Conservation (phyloP, 306 rosid genomes). For the Malus orientalis region DNA sequence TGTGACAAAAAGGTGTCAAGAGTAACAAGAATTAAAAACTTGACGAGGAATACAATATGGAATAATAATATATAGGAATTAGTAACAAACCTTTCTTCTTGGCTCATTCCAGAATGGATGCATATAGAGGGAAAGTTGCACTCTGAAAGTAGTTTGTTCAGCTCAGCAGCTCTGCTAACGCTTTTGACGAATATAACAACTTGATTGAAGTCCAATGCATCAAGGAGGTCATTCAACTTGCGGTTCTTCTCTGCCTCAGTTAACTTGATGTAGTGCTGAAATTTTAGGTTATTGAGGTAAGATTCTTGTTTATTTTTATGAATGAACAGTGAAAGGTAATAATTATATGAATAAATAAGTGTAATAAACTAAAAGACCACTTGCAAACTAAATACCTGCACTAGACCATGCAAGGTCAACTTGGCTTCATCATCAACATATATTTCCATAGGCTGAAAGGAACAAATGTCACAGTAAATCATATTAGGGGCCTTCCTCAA, state of each 20-base stretch:
- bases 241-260: constrained; percentile 93
- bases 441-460: constrained; percentile 99
- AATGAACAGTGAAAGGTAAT: constrained; percentile 7
- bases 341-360: neutral
- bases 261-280: constrained; percentile 98
- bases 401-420: constrained; percentile 96
- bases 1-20: neutral
- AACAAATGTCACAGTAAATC: constrained; percentile 86
- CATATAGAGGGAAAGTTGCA: constrained; percentile 98
- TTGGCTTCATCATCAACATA: constrained; percentile 99
- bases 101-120: constrained; percentile 97
- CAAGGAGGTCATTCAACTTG: constrained; percentile 94
- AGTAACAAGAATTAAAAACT: neutral
- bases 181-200: constrained; percentile 96
- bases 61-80: neutral
- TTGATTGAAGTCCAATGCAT: constrained; percentile 95
- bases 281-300: constrained; percentile 15
- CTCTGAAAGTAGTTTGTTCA: constrained; percentile 91
- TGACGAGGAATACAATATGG: neutral
- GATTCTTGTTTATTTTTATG: neutral
- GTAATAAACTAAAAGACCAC: neutral
- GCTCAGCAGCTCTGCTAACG: constrained; percentile 94
- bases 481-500: constrained; percentile 82
- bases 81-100: constrained; percentile 83
- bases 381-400: constrained; percentile 49